Base-by-base conservation (phyloP, 1,284 basidiomycete genomes). In the Clitocybe nebularis region DNA sequence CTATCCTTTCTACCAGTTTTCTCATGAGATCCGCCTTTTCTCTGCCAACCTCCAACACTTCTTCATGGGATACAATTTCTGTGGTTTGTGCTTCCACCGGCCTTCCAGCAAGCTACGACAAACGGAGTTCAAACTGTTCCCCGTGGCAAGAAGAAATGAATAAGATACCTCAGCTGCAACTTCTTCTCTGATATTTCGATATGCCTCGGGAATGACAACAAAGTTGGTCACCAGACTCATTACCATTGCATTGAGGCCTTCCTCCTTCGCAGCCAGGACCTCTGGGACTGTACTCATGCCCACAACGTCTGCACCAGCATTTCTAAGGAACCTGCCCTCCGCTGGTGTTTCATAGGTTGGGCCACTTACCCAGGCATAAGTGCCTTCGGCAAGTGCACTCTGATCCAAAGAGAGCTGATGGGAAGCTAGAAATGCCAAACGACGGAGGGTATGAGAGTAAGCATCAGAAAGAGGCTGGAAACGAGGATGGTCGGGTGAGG, bases 211-310 rank as follows among this genome's bases (percentile, higher is more conserved):
- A 50, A 90, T 82, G 32, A 89, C 79, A 4, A 93, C 89, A 55
- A 76, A 72, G 64, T 93, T 93, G 22, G 89, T 91, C 32, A 90
- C 87, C 30, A 93, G 68, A 50, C 82, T 88, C 34, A 93, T 68
- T 7, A 87, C 89, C 59, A 87, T 66, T 22, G 87, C 78, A 40
- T 86, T 73, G 47, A 93, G 48, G 0, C 82, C 82, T 52, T 83
- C 83, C 55, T 91, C 83, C 38, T 79, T 68, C 14, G 86, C 90
- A 0, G 80, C 85, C 13, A 92, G 67, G n/a, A 92, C 88, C 65
- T 93, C 89, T 0, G 89, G 89, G n/a, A 92, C 77, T 0, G 90
- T 93, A 51, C 84, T 89, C 89, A 93, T 92, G 2, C 89, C 89
- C 1, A 92, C 89, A 5, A 90, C 84, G 54, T 90, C 88, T 3